Evolutionary conservation across 176 grass and related monocot species (phyloP), one percentile per base, ranked within the genome.

Genomic region (Pharus latifolius): DNA sequence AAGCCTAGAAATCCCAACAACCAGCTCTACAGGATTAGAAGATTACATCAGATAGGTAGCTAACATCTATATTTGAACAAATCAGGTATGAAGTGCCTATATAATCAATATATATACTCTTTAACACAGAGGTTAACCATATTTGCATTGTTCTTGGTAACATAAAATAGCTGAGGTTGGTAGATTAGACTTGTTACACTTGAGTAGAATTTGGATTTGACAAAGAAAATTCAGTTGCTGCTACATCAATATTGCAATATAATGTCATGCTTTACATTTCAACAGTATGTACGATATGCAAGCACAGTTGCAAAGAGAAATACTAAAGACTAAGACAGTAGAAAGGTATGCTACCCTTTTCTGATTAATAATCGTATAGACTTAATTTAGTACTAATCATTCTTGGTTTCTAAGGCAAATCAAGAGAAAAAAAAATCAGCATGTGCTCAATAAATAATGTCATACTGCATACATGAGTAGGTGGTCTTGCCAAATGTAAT

Each of bases 401-500:
- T 65, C 82, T 14, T 79, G 61, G 75, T 84, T 52, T 84, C 44
- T 54, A 85, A 68, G 82, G 61, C 53, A 85, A 84, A 74, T 52
- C 46, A 79, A 14, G 44, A 73, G n/a, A 73, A 72, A 66, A 60
- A 84, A 73, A 4, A 79, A 67, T 54, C 27, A 54, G 34, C 60
- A 79, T 68, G 82, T 68, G 75, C 24, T 61, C 33, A 61, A 68
- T 29, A 31, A n/a, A n/a, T 20, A 4, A 68, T 60, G 59, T 63
- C 72, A 35, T 53, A 53, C 63, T 64, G 30, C 46, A 7, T 27
- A 51, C 15, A 18, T 40, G 72, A 52, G 54, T 73, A 30, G 77
- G 77, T 49, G 43, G 29, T 20, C 45, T 20, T 50, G 53, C 30
- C 49, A 69, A 69, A 60, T 69, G 29, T 60, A 60, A 35, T 22